Base-by-base conservation (phyloP, 352 stramenopile species). In the Globisporangium cederbergense region DNA sequence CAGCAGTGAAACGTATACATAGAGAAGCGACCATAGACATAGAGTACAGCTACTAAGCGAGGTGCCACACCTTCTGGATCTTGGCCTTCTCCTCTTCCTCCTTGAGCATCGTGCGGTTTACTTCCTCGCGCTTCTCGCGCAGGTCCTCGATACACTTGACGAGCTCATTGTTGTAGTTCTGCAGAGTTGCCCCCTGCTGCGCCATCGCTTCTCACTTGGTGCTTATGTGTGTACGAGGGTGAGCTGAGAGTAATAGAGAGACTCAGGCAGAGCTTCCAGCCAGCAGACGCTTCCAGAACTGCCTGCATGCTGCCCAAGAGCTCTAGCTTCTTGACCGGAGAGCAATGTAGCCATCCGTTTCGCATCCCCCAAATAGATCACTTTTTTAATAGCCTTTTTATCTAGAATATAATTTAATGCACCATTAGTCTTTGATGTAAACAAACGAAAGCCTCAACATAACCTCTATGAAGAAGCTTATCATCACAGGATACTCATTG, bases 131-230 rank as follows among this genome's bases (percentile, higher is more conserved):
- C 76, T 96, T 96, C 73, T 97, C 89, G 30, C 90, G 89, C 52
- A 98, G 76, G 65, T 98, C 92, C 65, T 98, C 93, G 66, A 98
- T 98, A 75, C 91, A 98, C 65, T 97, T 98, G 60, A 98, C 93
- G 28, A 98, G 79, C 72, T 98, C 91, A 78, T 98, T 98, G 77
- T 98, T 98, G 82, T 98, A 98, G 77, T 97, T 98, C 74, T 98
- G 90, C 61, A 98, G 84, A 59, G 91, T 97, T 65, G 91, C 90
- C 40, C 93, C 93, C 67, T 98, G 93, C 60, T 97, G 87, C 64
- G 93, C 90, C 90, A 94, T 91, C 5, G 38, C 58, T 57, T n/a
- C 28, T 25, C 13, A 18, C n/a, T 42, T 18, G 18, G 32, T 7
- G 18, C 13, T 38, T 5, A 4, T 54, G 11, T 25, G 20, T 10